A percentile compares a stretch with the other conserved stretches of the same genome.
These are phyloP conservation scores for Cryoendolithus antarcticus DNA, from an alignment of 2,329 filamentous ascomycete genomes.

Conservation along the genomic window DNA sequence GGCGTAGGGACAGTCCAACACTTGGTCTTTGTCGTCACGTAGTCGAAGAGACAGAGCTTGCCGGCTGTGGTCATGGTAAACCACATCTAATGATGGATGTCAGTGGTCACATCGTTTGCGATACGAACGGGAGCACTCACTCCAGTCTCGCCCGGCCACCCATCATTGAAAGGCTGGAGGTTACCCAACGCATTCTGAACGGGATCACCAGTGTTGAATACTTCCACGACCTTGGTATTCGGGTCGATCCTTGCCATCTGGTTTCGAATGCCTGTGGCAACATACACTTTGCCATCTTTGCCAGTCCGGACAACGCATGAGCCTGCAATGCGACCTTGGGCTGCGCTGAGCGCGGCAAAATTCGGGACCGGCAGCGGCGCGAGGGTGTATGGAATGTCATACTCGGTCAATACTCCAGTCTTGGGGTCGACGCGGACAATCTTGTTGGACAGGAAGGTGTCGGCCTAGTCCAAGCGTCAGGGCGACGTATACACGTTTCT, in stretches of 20 bases:
- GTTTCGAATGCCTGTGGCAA: conserved; percentile 12
- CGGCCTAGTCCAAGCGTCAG: too few species aligned
- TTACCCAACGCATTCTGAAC: conserved; percentile 9
- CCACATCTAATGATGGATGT: neutral
- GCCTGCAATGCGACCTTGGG: conserved; percentile 8
- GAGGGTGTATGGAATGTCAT: conserved; percentile 12
- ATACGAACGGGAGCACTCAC: too few species aligned
- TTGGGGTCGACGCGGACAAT: conserved; percentile 12
- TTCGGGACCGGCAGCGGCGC: conserved; percentile 5
- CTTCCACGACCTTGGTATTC: conserved; percentile 7
- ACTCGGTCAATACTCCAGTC: conserved; percentile 8
- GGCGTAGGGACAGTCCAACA: conserved; percentile 11
- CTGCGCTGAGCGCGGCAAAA: conserved; percentile 9
- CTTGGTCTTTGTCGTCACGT: conserved; percentile 10
- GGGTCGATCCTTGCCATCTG: conserved; percentile 12
- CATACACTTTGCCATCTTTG: conserved; percentile 12
- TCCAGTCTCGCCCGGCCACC: conserved; percentile 10
- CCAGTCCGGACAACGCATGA: conserved; percentile 13
- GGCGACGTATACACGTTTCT: too few species aligned
- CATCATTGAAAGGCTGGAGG: conserved; percentile 14
- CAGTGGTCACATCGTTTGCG: too few species aligned
- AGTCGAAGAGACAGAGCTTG: conserved; percentile 13
- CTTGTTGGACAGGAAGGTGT: conserved; percentile 16
- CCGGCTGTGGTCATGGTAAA: conserved; percentile 13
- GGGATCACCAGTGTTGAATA: conserved; percentile 7